Conservation (phyloP, 169 alveolate species). For the Plasmodium reichenowi region DNA sequence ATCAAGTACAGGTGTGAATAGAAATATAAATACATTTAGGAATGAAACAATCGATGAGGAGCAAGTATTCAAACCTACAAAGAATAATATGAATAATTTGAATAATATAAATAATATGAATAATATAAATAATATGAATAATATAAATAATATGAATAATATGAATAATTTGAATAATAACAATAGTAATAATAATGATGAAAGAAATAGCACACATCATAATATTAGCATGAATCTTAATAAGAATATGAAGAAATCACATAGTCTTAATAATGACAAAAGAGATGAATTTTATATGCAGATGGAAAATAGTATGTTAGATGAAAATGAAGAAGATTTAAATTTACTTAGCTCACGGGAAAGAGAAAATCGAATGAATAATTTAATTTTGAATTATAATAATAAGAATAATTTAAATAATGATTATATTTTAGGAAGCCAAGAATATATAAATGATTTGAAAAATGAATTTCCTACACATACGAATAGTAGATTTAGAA, state of each 20-base stretch:
- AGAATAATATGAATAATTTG: not conserved
- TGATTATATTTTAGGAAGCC: not conserved
- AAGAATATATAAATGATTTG: not conserved
- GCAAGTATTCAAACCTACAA: no score
- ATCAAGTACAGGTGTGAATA: not conserved
- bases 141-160: not conserved
- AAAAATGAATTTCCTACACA: conserved; percentile 7
- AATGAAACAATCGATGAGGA: no score
- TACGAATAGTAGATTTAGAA: no score
- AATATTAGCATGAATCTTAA: not conserved
- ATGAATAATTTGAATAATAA: not conserved
- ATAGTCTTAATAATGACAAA: conserved; percentile 5
- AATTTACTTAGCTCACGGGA: conserved; percentile 10
- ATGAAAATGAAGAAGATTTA: not conserved
- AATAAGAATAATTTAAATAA: conserved; percentile 9
- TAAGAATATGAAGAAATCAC: not conserved
- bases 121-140: not conserved
- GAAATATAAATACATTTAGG: no score
- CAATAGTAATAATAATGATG: conserved; percentile 8
- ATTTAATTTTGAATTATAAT: conserved; percentile 4
- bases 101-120: not conserved
- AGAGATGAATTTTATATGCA: conserved; percentile 8
- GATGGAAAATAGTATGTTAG: conserved; percentile 18
- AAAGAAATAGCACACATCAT: not conserved
- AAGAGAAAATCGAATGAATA: conserved; percentile 7